A percentile compares a stretch with the other conserved stretches of the same genome.
Evolutionary conservation across 768 basidiomycete species (phyloP).

Genomic region (Pisolithus orientalis): DNA sequence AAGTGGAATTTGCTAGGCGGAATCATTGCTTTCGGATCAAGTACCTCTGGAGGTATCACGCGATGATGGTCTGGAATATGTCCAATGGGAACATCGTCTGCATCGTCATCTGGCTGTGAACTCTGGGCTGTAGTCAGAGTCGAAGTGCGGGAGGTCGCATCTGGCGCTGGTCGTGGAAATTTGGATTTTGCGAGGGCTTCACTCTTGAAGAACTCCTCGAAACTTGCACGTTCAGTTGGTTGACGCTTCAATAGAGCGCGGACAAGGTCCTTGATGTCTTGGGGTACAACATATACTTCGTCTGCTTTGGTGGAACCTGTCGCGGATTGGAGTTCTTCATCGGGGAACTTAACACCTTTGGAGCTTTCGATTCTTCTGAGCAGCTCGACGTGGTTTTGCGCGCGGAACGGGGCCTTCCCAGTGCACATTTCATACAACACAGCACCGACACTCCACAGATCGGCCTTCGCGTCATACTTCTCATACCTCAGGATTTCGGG

Average conservation of each 20-base stretch:
- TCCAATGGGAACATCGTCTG: conserved; percentile 27
- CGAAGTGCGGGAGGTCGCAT: conserved; percentile 9
- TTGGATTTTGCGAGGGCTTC: conserved; percentile 71
- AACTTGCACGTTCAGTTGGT: conserved; percentile 79
- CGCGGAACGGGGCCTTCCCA: conserved; percentile 91
- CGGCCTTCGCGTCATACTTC: conserved; percentile 96
- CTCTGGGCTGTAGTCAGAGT: conserved; percentile 9
- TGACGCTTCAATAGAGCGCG: conserved; percentile 76
- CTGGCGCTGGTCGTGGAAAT: conserved; percentile 50
- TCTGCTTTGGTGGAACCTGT: conserved; percentile 30
- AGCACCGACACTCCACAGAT: conserved; percentile 97
- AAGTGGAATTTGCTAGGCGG: conserved; percentile 81
- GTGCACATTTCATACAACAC: conserved; percentile 95
- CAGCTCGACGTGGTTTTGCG: conserved; percentile 93
- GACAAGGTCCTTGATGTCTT: conserved; percentile 85
- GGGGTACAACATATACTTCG: conserved; percentile 55
- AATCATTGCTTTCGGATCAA: conserved; percentile 76
- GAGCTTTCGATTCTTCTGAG: conserved; percentile 87
- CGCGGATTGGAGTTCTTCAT: conserved; percentile 58
- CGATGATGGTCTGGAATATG: conserved; percentile 67
- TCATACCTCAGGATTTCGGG: conserved; percentile 96
- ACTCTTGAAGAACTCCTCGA: conserved; percentile 89
- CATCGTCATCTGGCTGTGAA: conserved; percentile 23
- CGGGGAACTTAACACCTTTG: conserved; percentile 92
- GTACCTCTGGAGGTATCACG: conserved; percentile 71